Evolutionary conservation across 805 yeast genomes (phyloP).

Genomic region (Starmera pachycereana): DNA sequence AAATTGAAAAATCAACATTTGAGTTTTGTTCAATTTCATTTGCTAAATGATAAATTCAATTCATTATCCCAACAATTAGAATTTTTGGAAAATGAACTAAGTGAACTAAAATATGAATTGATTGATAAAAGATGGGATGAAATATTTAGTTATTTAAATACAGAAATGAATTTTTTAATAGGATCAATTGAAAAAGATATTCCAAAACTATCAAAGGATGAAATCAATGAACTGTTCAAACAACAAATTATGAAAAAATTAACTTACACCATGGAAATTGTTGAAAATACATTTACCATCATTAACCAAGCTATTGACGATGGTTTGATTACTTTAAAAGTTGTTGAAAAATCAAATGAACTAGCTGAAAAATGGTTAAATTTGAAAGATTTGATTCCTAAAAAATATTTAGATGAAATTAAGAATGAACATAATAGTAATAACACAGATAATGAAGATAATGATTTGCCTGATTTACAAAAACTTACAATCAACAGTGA

Average conservation of each 20-base stretch:
- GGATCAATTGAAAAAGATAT: constrained; percentile 18
- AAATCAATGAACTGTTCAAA: constrained; percentile 9
- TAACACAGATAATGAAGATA: background rate
- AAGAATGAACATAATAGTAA: constrained; percentile 3
- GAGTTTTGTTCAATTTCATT: constrained; percentile 14
- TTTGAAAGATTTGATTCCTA: constrained; percentile 11
- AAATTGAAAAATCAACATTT: constrained; percentile 15
- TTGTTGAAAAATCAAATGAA: constrained; percentile 25
- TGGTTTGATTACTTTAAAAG: constrained; percentile 26
- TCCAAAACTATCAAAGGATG: constrained; percentile 14
- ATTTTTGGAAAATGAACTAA: constrained; percentile 30
- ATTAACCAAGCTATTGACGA: constrained; percentile 32
- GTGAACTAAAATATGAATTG: constrained; percentile 31
- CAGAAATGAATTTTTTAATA: constrained; percentile 25
- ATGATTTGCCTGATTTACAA: constrained; percentile 8
- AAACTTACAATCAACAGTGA: constrained; percentile 11
- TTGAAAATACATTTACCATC: constrained; percentile 27
- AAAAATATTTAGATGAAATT: constrained; percentile 12
- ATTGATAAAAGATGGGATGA: constrained; percentile 49
- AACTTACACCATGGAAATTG: constrained; percentile 28
- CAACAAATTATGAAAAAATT: constrained; percentile 22
- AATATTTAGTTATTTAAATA: constrained; percentile 36
- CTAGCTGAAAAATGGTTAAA: constrained; percentile 26
- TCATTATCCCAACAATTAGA: constrained; percentile 29
- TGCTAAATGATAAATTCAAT: constrained; percentile 29